Evolutionary conservation across 2,329 filamentous ascomycete genomes (phyloP), one percentile per base, ranked within the genome.

Genomic region (Fusarium sp.): DNA sequence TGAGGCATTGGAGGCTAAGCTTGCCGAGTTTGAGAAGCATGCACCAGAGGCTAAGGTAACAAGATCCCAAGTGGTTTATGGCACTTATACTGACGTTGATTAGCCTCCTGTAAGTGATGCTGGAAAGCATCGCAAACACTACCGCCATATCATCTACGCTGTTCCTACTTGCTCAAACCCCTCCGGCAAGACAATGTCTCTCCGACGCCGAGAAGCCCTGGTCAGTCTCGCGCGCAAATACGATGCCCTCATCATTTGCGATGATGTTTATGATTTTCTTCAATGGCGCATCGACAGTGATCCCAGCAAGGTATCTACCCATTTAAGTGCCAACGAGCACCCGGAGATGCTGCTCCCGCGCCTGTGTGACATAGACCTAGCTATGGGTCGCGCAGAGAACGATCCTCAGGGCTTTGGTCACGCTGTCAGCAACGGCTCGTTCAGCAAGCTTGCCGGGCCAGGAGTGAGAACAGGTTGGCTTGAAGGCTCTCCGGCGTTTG

Each of bases 251-350:
- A 80, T 98, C 57, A 85, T 98, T 28, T 88, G 88, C 48, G 95
- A 98, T 80, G 96, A 99, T 78, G 94, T 98, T 12, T 99, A 99
- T 77, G 95, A 98, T 78, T 91, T 95, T 70, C 84, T 98, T 8
- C 92, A 94, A 77, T 98, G 94, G 93, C 86, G 88, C 26, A 61
- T 68, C 41, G 61, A 63, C 18, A 63, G 60, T 33, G 47, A 74
- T n/a, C 50, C 63, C 7, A 42, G 20, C 21, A 44, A 57, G 10
- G 21, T 59, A 47, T 44, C 71, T 53, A 4, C 73, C 82, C 37
- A 41, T 20, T 26, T 69, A 6, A 24, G 26, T 1, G 75, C 80
- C 43, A 50, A 74, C 74, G 35, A 78, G 79, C 37, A 82, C 77
- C 68, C 71, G 37, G 57, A 73, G 53, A 75, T 91, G 43, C 87